These are phyloP conservation scores for Xylaria bambusicola DNA, from an alignment of 495 filamentous ascomycete genomes.

Conservation along the genomic window DNA sequence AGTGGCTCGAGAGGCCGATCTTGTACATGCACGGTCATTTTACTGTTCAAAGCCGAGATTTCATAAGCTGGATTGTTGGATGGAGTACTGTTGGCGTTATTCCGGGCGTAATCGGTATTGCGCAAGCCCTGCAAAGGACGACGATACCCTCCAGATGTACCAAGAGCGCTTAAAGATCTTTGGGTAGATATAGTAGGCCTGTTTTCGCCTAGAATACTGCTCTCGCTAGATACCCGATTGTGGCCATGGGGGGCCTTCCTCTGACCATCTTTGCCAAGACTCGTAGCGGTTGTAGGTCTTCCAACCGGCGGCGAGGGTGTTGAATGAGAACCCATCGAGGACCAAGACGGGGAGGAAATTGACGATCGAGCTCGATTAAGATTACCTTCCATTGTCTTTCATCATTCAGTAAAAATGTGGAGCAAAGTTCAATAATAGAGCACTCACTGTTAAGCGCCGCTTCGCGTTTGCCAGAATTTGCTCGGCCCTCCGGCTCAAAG, in stretches of 20 bases:
- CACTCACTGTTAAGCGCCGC: slow-evolving; percentile 76
- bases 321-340: slow-evolving; percentile 53
- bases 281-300: slow-evolving; percentile 37
- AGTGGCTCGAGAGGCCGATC: slow-evolving; percentile 38
- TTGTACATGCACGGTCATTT: slow-evolving; percentile 17
- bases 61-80: slow-evolving; percentile 18
- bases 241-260: slow-evolving; percentile 35
- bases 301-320: slow-evolving; percentile 46
- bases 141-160: slow-evolving; percentile 50
- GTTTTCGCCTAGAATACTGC: slow-evolving; percentile 42
- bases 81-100: slow-evolving; percentile 21
- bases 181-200: slow-evolving; percentile 36
- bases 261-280: slow-evolving; percentile 25
- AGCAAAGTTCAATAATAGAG: background rate
- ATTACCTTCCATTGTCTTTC: slow-evolving; percentile 89
- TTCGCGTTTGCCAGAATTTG: slow-evolving; percentile 90
- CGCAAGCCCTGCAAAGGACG: slow-evolving; percentile 41
- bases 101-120: slow-evolving; percentile 40
- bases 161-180: slow-evolving; percentile 52
- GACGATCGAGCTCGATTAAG: slow-evolving; percentile 76
- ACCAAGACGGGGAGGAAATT: slow-evolving; percentile 60
- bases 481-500: slow-evolving; percentile 81
- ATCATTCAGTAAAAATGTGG: slow-evolving; percentile 20
- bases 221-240: slow-evolving; percentile 47
- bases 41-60: slow-evolving; percentile 25